Base-by-base conservation (phyloP, 495 filamentous ascomycete genomes). In the Achaetomiella virescens region DNA sequence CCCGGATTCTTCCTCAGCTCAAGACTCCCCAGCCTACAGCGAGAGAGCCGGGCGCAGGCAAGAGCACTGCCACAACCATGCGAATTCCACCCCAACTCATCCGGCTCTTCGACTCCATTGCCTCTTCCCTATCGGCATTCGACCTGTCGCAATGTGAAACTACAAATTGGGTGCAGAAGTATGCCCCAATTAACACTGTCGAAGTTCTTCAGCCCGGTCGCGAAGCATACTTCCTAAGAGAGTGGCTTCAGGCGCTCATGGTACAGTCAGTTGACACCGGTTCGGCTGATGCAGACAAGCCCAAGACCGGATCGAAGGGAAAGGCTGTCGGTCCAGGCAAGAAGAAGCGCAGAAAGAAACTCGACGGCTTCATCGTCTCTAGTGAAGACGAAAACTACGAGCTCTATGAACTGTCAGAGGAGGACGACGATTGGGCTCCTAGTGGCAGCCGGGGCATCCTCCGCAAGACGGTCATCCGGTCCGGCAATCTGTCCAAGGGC, bases 341-440 rank as follows among this genome's bases (percentile, higher is more conserved):
- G 61, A 92, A 89, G 62, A 84, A 82, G 58, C 81, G 83, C 55
- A 86, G 85, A 59, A 86, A 85, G 61, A 73, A 88, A 47, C 71
- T 95, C 6, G 87, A 95, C 59, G 90, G 81, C 0, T 99, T 99
- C 62, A 75, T 99, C 33, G 78, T 97, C 9, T 86, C 83, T 10
- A 91, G 86, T 63, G 91, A 88, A 36, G 91, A 93, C 22, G 91
- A 96, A 60, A 77, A 73, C 11, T 78, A 83, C 50, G 86, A 89
- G 54, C 81, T 96, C 77, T 81, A 84, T 38, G 86, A 89, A 57
- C 59, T 93, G 41, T 78, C 80, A 2, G 89, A 88, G 24, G 73
- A 74, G 6, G 87, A 89, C 42, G 77, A 75, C 22, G 77, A 84
- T 58, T 78, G 78, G 66, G 54, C 65, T n/a, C 58, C 67, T 54